A percentile compares a stretch with the other conserved stretches of the same genome.
phyloP scores from a whole-genome alignment of 2,329 filamentous ascomycete species.

The Sporothrix schenckii region DNA sequence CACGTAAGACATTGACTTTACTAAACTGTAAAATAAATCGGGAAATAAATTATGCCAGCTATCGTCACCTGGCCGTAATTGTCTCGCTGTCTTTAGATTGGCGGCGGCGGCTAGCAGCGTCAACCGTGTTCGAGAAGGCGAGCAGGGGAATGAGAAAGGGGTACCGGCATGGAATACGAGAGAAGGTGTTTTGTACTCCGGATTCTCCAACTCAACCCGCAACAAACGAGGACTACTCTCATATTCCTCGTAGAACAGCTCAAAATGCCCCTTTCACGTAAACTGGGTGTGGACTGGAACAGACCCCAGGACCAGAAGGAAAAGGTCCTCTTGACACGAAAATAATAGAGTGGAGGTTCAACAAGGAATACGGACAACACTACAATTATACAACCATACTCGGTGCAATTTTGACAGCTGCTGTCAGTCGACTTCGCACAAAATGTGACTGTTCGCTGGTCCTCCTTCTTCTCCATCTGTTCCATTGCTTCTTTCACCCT shows the following conservation, averaged over 20 bases:
- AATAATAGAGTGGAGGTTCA: neutral
- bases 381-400: neutral
- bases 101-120: neutral
- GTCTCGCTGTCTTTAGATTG: neutral
- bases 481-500: constrained; percentile 1
- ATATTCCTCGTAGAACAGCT: neutral
- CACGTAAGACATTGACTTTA: neutral
- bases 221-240: neutral
- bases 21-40: too few relatives aligned
- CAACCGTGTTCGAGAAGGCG: neutral
- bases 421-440: constrained; percentile 31
- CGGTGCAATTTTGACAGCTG: neutral
- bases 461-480: neutral
- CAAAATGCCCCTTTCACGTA: too few relatives aligned
- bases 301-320: neutral
- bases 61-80: constrained; percentile 2
- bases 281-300: neutral
- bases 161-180: constrained; percentile 11
- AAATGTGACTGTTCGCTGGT: neutral
- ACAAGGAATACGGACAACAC: neutral
- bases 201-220: neutral
- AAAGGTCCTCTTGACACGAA: neutral
- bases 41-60: constrained; percentile 16
- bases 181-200: neutral
- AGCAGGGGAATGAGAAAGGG: neutral